Evolutionary conservation across 495 filamentous ascomycete genomes (phyloP).

Genomic region (Hypomontagnella submonticulosa): DNA sequence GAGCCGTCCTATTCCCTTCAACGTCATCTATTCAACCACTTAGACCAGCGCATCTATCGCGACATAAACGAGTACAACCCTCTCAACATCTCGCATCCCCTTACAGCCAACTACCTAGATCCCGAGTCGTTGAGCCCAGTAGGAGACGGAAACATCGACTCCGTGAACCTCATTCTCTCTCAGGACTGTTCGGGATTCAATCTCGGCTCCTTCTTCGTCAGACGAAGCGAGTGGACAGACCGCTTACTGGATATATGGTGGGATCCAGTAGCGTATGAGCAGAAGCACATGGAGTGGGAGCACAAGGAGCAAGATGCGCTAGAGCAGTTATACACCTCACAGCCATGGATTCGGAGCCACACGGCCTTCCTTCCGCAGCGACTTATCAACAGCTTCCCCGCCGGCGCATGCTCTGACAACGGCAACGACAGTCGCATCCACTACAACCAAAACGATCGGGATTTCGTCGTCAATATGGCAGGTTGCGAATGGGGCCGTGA

Average conservation of each 20-base stretch:
- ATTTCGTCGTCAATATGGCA: constrained; percentile 99
- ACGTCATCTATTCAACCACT: constrained; percentile 84
- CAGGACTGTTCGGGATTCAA: constrained; percentile 98
- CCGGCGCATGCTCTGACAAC: constrained; percentile 83
- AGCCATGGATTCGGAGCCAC: constrained; percentile 91
- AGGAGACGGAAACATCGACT: constrained; percentile 77
- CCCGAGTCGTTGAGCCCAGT: constrained; percentile 71
- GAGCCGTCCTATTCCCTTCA: constrained; percentile 92
- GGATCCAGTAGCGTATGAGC: constrained; percentile 98
- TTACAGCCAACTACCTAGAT: constrained; percentile 77
- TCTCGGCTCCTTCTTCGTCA: constrained; percentile 93
- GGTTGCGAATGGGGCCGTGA: constrained; percentile 96
- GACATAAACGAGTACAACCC: constrained; percentile 98
- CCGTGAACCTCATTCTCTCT: constrained; percentile 86
- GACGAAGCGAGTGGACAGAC: constrained; percentile 87
- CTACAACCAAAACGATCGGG: constrained; percentile 84
- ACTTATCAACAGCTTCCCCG: constrained; percentile 92
- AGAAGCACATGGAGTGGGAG: constrained; percentile 99
- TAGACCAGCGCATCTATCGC: constrained; percentile 82
- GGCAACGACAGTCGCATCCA: constrained; percentile 79
- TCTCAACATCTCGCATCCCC: constrained; percentile 89
- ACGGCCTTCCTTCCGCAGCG: constrained; percentile 92
- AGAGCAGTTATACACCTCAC: constrained; percentile 89
- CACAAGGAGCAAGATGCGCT: constrained; percentile 98
- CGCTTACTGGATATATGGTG: constrained; percentile 96